phyloP scores from a whole-genome alignment of 2,329 filamentous ascomycete species.

The Ophiostoma montium region DNA sequence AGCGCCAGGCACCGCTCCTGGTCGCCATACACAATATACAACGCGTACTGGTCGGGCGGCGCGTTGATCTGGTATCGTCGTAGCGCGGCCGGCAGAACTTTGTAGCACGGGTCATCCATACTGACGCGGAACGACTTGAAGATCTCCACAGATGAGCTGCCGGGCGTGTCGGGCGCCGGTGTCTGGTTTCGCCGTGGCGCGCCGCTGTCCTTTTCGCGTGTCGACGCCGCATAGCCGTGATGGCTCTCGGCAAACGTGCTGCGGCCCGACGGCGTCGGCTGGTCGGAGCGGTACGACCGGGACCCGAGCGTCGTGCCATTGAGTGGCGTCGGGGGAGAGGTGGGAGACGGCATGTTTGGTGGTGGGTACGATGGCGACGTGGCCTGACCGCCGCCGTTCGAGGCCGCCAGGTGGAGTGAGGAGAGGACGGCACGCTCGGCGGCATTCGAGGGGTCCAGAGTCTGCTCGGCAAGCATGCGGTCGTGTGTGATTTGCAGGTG shows the following conservation, averaged over 20 bases:
- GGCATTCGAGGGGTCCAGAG: constrained; percentile 54
- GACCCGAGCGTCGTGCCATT: constrained; percentile 40
- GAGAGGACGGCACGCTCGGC: constrained; percentile 52
- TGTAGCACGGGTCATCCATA: constrained; percentile 96
- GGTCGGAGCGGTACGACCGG: constrained; percentile 44
- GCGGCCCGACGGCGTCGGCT: constrained; percentile 38
- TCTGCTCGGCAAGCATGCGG: constrained; percentile 46
- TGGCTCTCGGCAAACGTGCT: constrained; percentile 42
- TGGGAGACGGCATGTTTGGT: constrained; percentile 56
- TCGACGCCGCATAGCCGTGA: constrained; percentile 22
- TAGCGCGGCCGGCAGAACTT: constrained; percentile 85
- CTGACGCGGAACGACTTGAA: constrained; percentile 98
- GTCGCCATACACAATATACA: constrained; percentile 98
- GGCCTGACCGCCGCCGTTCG: constrained; percentile 47
- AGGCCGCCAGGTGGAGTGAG: constrained; percentile 55
- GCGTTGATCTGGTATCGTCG: constrained; percentile 98
- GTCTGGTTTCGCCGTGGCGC: constrained; percentile 46
- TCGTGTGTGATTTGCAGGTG: constrained; percentile 57
- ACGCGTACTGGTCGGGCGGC: constrained; percentile 90
- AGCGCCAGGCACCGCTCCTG: constrained; percentile 86
- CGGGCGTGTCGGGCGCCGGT: constrained; percentile 47
- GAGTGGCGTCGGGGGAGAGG: constrained; percentile 45
- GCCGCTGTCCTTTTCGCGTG: constrained; percentile 23
- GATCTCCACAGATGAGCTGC: constrained; percentile 65
- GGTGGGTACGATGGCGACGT: constrained; percentile 44